phyloP scores from a whole-genome alignment of 2,329 filamentous ascomycete genomes.

The Fusarium redolens region DNA sequence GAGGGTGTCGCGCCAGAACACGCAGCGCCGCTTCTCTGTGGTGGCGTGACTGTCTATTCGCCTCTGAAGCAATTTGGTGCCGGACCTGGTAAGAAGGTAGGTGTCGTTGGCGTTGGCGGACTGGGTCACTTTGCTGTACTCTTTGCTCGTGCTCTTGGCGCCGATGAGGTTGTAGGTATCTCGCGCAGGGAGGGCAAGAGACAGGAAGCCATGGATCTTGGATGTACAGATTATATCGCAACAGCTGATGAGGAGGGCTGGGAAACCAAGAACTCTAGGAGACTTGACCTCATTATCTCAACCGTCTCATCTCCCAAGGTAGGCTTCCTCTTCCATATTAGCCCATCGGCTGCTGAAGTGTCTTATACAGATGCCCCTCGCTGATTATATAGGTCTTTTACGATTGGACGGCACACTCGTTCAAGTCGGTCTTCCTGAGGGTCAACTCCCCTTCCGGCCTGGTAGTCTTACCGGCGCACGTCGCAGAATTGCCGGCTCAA shows the following conservation, averaged over 20 bases:
- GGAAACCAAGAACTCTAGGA: conserved; percentile 62
- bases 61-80: conserved; percentile 67
- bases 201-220: conserved; percentile 64
- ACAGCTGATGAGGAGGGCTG: conserved; percentile 64
- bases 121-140: conserved; percentile 75
- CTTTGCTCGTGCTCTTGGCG: conserved; percentile 73
- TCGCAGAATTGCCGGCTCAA: conserved; percentile 46
- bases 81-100: conserved; percentile 70
- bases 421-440: conserved; percentile 68
- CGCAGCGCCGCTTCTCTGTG: conserved; percentile 85
- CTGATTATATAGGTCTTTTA: conserved; percentile 48
- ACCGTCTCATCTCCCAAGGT: conserved; percentile 67
- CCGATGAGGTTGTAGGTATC: conserved; percentile 67
- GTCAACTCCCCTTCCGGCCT: conserved; percentile 16
- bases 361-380: conserved; percentile 29
- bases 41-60: conserved; percentile 81
- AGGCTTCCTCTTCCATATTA: not conserved
- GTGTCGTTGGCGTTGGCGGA: conserved; percentile 74
- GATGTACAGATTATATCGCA: conserved; percentile 67
- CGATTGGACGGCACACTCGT: conserved; percentile 67
- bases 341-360: not conserved
- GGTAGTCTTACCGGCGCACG: not conserved
- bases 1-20: conserved; percentile 69
- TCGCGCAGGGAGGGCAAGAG: conserved; percentile 67
- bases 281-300: conserved; percentile 79